Evolutionary conservation across 176 grass and related monocot genomes (phyloP).

Genomic region (Oryza australiensis): DNA sequence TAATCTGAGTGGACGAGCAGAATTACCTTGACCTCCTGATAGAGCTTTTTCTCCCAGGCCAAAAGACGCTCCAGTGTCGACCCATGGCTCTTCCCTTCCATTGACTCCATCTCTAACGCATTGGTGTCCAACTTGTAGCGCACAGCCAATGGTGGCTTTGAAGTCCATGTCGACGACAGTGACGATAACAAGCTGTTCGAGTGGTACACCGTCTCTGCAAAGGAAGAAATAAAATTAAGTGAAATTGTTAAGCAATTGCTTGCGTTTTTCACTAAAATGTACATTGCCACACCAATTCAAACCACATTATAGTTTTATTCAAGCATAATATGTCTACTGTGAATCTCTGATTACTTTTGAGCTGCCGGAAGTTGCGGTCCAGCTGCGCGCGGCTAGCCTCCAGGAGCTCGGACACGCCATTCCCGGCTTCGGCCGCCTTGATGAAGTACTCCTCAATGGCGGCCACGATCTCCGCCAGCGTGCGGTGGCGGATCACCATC

Average conservation of each 20-base stretch:
- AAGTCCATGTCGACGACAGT: conserved; percentile 83
- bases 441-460: conserved; percentile 91
- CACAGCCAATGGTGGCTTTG: conserved; percentile 88
- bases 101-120: conserved; percentile 54
- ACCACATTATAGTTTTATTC: not conserved
- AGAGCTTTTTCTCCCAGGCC: conserved; percentile 99
- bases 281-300: not conserved
- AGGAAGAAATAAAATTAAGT: conserved; percentile 27
- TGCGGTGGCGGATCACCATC: conserved; percentile 78
- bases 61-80: conserved; percentile 89
- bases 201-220: conserved; percentile 91
- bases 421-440: conserved; percentile 71
- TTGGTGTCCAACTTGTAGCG: conserved; percentile 73
- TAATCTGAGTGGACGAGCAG: not conserved
- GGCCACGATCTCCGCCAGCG: conserved; percentile 74
- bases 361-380: conserved; percentile 78
- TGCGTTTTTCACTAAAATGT: not conserved
- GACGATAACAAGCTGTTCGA: conserved; percentile 82
- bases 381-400: conserved; percentile 79
- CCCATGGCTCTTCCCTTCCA: conserved; percentile 75
- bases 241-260: conserved; percentile 9
- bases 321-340: conserved; percentile 13
- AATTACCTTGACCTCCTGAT: conserved; percentile 92
- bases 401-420: conserved; percentile 69
- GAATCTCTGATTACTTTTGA: conserved; percentile 61